Conservation (phyloP, 371 early-diverging fungal genomes). For the Lichtheimia ramosa region DNA sequence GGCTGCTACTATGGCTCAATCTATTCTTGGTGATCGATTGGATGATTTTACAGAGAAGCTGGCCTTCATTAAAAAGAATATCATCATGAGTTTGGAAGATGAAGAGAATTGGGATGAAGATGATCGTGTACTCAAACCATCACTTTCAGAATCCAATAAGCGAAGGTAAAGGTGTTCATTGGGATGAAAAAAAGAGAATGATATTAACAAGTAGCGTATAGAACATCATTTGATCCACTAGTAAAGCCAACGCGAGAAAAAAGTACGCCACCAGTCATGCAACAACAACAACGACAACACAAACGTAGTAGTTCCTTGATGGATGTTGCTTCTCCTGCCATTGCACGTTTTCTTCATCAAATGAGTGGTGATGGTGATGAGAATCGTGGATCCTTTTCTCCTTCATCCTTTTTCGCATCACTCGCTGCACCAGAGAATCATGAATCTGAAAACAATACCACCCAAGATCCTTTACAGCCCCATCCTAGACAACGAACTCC, state of each 20-base stretch:
- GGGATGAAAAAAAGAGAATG: too few species aligned
- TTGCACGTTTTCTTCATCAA: conserved; percentile 34
- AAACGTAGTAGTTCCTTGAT: conserved; percentile 20
- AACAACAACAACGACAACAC: conserved; percentile 4
- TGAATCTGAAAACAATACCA: not conserved
- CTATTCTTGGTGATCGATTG: conserved; percentile 36
- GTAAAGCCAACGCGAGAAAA: not conserved
- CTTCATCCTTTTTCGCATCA: conserved; percentile 33
- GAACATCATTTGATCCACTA: conserved; percentile 16
- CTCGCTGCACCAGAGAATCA: conserved; percentile 14
- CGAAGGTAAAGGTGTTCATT: too few species aligned
- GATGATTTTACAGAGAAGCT: conserved; percentile 46
- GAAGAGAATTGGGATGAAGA: conserved; percentile 25
- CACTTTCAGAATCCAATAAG: too few species aligned
- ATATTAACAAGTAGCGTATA: not conserved
- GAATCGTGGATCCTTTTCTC: conserved; percentile 22
- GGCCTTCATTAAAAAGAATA: conserved; percentile 46
- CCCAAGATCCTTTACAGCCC: not conserved
- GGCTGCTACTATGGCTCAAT: conserved; percentile 32
- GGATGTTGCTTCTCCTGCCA: conserved; percentile 21
- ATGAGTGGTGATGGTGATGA: conserved; percentile 12
- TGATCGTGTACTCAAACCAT: not conserved
- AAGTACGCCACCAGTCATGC: too few species aligned
- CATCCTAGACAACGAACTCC: too few species aligned
- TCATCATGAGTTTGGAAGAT: conserved; percentile 43